These are phyloP conservation scores for Lineolata rhizophorae DNA, from an alignment of 495 filamentous ascomycete species.

Conservation along the genomic window DNA sequence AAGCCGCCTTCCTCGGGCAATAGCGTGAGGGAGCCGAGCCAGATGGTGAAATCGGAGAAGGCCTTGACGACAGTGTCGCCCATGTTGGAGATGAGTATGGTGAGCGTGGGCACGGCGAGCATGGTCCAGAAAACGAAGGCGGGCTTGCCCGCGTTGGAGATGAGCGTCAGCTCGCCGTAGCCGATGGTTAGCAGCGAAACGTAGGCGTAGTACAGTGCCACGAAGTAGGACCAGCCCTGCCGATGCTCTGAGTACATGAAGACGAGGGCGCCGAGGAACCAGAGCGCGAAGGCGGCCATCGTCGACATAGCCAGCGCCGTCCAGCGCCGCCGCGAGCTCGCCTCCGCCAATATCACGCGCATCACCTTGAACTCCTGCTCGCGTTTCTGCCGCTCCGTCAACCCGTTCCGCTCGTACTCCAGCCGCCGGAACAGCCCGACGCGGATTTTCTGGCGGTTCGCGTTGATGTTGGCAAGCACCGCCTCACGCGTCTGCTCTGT, in stretches of 20 bases:
- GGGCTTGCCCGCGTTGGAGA: conserved; percentile 46
- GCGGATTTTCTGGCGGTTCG: conserved; percentile 23
- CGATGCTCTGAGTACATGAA: conserved; percentile 35
- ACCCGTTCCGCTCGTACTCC: conserved; percentile 11
- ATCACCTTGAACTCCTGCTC: conserved; percentile 65
- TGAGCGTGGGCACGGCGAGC: conserved; percentile 61
- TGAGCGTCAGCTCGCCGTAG: conserved; percentile 55
- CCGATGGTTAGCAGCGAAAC: conserved; percentile 65
- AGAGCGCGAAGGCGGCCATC: conserved; percentile 44
- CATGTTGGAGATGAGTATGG: conserved; percentile 67
- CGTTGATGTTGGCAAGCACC: conserved; percentile 29
- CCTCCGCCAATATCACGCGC: conserved; percentile 45
- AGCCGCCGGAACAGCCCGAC: conserved; percentile 25
- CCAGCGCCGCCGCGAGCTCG: conserved; percentile 39
- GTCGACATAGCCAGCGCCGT: conserved; percentile 39
- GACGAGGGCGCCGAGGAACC: conserved; percentile 56
- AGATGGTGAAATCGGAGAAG: conserved; percentile 45
- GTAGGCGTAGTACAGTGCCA: conserved; percentile 61
- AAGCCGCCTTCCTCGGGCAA: conserved; percentile 43
- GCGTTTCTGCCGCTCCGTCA: conserved; percentile 33
- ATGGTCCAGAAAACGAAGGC: conserved; percentile 88
- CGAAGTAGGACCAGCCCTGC: conserved; percentile 59
- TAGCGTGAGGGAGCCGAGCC: conserved; percentile 51
- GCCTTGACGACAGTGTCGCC: conserved; percentile 54
- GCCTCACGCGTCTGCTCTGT: conserved; percentile 42